These are phyloP conservation scores for Tulasnella sp. DNA, from an alignment of 768 basidiomycete species.

Conservation along the genomic window DNA sequence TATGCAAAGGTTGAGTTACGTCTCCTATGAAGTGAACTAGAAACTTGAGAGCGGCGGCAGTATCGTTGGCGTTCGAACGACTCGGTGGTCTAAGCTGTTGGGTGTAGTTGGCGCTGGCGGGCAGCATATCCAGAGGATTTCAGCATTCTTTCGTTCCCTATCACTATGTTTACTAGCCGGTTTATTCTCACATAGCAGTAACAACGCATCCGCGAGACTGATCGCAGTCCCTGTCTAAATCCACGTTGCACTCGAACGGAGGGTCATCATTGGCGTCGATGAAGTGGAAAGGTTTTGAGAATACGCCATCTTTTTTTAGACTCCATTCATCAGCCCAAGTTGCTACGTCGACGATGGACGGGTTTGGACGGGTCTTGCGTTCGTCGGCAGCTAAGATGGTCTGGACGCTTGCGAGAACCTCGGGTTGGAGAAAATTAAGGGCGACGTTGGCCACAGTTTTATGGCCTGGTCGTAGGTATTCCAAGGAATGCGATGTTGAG, in stretches of 20 bases:
- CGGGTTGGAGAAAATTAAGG: background rate
- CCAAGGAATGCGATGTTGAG: background rate
- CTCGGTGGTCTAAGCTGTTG: background rate
- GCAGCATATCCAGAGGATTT: background rate
- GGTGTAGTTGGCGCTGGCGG: background rate
- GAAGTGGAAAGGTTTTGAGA: constrained; percentile 4
- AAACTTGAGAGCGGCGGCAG: constrained; percentile 8
- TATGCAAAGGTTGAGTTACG: constrained; percentile 13
- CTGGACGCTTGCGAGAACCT: background rate
- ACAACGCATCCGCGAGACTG: background rate
- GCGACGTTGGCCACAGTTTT: constrained; percentile 6
- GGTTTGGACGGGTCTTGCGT: background rate
- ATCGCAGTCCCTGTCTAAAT: background rate
- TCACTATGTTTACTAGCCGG: background rate
- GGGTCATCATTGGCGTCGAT: constrained; percentile 14
- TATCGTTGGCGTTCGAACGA: background rate
- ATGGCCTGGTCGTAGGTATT: background rate
- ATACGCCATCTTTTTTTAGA: background rate
- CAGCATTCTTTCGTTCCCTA: background rate
- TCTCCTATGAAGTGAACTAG: constrained; percentile 18
- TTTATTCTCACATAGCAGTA: background rate
- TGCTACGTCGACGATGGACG: background rate
- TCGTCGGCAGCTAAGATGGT: background rate
- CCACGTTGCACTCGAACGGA: background rate
- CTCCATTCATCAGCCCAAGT: constrained; percentile 15